Conservation (phyloP, 495 filamentous ascomycete genomes). For the Cercophora newfieldiana region DNA sequence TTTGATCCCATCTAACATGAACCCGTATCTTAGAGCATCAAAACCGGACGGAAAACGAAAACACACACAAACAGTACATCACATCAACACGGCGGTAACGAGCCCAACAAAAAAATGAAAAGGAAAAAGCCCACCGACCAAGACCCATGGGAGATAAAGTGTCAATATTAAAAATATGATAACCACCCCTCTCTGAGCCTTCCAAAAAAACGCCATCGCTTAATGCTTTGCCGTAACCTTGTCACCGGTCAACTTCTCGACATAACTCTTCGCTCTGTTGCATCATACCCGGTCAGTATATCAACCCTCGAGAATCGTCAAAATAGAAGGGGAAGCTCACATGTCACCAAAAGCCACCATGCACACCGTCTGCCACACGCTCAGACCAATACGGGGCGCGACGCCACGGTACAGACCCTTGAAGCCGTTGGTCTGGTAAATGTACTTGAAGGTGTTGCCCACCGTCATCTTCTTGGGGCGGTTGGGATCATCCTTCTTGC, state of each 20-base stretch:
- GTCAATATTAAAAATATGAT: conserved; percentile 21
- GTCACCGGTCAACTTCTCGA: conserved; percentile 96
- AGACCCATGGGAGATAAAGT: not conserved
- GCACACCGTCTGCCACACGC: conserved; percentile 99
- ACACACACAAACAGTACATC: not conserved
- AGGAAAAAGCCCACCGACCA: not conserved
- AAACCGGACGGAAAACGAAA: not conserved
- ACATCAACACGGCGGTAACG: no score
- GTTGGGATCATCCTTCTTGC: conserved; percentile 95
- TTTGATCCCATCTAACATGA: not conserved
- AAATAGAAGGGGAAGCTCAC: conserved; percentile 74
- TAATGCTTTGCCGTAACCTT: conserved; percentile 97
- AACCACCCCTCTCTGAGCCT: not conserved
- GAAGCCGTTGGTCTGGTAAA: conserved; percentile 84
- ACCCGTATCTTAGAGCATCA: not conserved
- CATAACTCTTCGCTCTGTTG: conserved; percentile 88
- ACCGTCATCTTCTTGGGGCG: conserved; percentile 98
- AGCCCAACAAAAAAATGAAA: not conserved
- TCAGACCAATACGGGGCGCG: conserved; percentile 86
- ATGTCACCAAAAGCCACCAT: conserved; percentile 99
- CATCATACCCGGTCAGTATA: not conserved
- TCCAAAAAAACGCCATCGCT: conserved; percentile 38
- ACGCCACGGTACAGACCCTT: conserved; percentile 96
- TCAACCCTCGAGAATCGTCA: no score
- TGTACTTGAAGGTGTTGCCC: conserved; percentile 87